Evolutionary conservation across 2,329 filamentous ascomycete species (phyloP), one percentile per base, ranked within the genome.

Genomic region (Coniochaeta sp.): DNA sequence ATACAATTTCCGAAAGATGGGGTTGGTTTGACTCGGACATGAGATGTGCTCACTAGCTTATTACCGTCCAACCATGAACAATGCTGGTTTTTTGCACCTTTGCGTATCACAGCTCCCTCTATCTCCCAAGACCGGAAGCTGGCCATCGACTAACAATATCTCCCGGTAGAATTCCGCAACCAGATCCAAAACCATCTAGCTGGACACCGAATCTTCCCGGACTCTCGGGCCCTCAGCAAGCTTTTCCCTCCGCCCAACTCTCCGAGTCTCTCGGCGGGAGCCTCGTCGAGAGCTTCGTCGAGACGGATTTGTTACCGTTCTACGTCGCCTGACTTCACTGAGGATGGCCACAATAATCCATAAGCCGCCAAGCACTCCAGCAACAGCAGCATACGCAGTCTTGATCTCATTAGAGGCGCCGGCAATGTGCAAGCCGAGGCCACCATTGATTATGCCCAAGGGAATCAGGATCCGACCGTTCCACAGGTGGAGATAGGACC

Each of bases 361-460:
- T 1, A 75, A 36, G 1, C 68, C 55, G 64, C 74, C 74, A 40
- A 76, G 65, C 42, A 77, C 32, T 14, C 60, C 74, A 1, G 75
- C 74, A 0, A 79, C 69, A 32, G 75, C 70, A 24, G 68, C 66
- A 61, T 79, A 79, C 10, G 72, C 74, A 1, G 69, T 65, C 64
- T 73, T 72, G 57, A 67, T 47, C 2, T 63, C 60, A 19, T 57
- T 55, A 0, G 65, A 30, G 0, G 73, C 73, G 17, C 63, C 61
- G 9, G 77, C 71, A 3, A 79, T 65, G n/a, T 67, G 64, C 34
- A 80, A 65, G 0, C 78, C 77, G 1, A 80, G 68, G 0, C 75
- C 77, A 2, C 78, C 77, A 64, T 78, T 78, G 60, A 79, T 67
- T 58, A 80, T 77, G 26, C 77, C 78, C 0, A 79, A 66, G 0